Base-by-base conservation (phyloP, 2,329 filamentous ascomycete genomes). In the Aspergillus fumigatus region DNA sequence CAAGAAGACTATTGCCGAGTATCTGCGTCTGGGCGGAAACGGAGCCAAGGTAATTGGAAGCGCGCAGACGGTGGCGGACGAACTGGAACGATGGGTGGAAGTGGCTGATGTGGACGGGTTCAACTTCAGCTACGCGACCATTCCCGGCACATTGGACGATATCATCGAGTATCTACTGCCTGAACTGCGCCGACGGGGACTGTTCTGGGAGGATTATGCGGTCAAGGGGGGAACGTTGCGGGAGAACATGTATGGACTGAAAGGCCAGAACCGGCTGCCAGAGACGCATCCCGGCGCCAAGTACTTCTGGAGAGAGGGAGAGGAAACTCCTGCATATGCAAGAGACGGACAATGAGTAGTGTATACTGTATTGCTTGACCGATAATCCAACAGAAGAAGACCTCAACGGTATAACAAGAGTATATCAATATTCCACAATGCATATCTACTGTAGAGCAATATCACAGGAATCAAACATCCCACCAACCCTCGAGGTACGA, bases 401-500 rank as follows among this genome's bases (percentile, higher is more conserved):
- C 25, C 25, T 26, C 25, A 26, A 26, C 25, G 25, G 25, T 26
- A 11, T 3, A 29, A 29, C 10, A 29, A 29, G 27, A 23, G 25
- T 9, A 23, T 25, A 14, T 17, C 51, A n/a, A 45, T 45, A 14
- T 19, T 38, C 7, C 2, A 25, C 14, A 2, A 52, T 1, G 26
- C 32, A 9, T 45, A 29, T 23, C 32, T 52, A 47, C 50, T n/a
- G 2, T 52, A 40, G 27, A 48, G 3, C 11, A 19, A 41, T 45
- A n/a, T 14, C 21, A 8, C n/a, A 26, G 17, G 23, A 29, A 17
- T 52, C 45, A 75, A 50, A 77, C 64, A 70, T 79, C 78, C 79
- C 82, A 89, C 88, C 88, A 91, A 19, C 79, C 79, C 76, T 91
- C 88, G 67, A 90, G 83, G 52, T 88, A 67, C 48, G 83, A 79